Evolutionary conservation across 2,329 filamentous ascomycete species (phyloP).

Genomic region (Arthrobotrys megalospora): DNA sequence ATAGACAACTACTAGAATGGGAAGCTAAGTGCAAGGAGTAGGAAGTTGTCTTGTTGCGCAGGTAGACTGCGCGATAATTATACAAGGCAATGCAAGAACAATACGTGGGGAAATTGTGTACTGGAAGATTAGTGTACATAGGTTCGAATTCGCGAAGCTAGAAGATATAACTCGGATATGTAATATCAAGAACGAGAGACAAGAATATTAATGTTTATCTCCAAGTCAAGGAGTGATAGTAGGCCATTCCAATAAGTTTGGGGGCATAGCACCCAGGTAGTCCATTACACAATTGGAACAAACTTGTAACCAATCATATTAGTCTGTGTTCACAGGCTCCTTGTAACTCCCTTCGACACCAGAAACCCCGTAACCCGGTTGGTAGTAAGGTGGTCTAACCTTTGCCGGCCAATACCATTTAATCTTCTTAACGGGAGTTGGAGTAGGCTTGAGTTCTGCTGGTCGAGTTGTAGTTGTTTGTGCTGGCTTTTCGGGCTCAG

Average conservation of each 20-base stretch:
- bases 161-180: not conserved
- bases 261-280: too few relatives aligned
- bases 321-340: not conserved
- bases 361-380: conserved; percentile 5
- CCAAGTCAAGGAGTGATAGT: too few relatives aligned
- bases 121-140: conserved; percentile 2
- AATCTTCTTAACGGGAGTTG: not conserved
- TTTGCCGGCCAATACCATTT: not conserved
- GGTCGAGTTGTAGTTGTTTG: not conserved
- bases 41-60: not conserved
- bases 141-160: not conserved
- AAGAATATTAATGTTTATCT: too few relatives aligned
- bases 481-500: not conserved
- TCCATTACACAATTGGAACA: too few relatives aligned
- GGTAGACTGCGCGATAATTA: too few relatives aligned
- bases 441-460: not conserved
- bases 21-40: conserved; percentile 33
- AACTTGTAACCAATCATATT: not conserved
- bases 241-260: too few relatives aligned
- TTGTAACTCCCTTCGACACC: not conserved
- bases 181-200: not conserved
- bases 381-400: conserved; percentile 19
- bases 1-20: conserved; percentile 56
- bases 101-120: not conserved
- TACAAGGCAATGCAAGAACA: not conserved